Percentiles rank a stretch among this genome's conserved stretches.
These are phyloP conservation scores for Polysphondylium violaceum DNA, from an alignment of 78 protist species.

Conservation along the genomic window DNA sequence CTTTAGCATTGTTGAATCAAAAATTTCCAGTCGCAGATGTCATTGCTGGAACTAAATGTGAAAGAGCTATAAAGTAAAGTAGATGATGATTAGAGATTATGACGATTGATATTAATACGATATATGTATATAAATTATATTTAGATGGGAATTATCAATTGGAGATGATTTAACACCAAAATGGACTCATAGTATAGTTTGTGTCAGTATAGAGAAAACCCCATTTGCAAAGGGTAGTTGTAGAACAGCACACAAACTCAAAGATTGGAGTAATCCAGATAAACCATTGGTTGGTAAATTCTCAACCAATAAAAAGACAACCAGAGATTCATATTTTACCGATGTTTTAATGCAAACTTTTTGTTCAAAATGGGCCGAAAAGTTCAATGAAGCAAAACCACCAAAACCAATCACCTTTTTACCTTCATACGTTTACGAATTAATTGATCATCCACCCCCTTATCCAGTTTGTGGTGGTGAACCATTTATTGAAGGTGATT, in stretches of 20 bases:
- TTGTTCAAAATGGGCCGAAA: constrained; percentile 76
- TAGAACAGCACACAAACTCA: constrained; percentile 69
- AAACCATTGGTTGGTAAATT: constrained; percentile 57
- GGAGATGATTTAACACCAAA: constrained; percentile 74
- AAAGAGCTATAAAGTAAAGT: constrained; percentile 68
- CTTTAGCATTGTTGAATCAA: constrained; percentile 72
- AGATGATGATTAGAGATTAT: no score
- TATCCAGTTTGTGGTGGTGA: constrained; percentile 82
- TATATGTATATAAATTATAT: background rate
- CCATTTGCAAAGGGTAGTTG: constrained; percentile 77
- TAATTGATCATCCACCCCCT: constrained; percentile 77
- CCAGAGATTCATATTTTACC: constrained; percentile 71
- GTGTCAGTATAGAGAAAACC: constrained; percentile 66
- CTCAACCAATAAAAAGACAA: constrained; percentile 68
- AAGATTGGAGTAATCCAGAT: constrained; percentile 70
- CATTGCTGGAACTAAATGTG: constrained; percentile 70
- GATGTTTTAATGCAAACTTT: constrained; percentile 76
- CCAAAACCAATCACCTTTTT: constrained; percentile 74
- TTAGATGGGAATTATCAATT: constrained; percentile 70
- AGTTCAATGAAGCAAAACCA: constrained; percentile 64
- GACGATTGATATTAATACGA: background rate
- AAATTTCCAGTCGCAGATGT: constrained; percentile 79
- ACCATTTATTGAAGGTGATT: constrained; percentile 76
- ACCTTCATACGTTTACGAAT: constrained; percentile 67
- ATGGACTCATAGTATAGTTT: constrained; percentile 66